phyloP scores from a whole-genome alignment of 352 stramenopile species.

The Phytopythium mirpurense region DNA sequence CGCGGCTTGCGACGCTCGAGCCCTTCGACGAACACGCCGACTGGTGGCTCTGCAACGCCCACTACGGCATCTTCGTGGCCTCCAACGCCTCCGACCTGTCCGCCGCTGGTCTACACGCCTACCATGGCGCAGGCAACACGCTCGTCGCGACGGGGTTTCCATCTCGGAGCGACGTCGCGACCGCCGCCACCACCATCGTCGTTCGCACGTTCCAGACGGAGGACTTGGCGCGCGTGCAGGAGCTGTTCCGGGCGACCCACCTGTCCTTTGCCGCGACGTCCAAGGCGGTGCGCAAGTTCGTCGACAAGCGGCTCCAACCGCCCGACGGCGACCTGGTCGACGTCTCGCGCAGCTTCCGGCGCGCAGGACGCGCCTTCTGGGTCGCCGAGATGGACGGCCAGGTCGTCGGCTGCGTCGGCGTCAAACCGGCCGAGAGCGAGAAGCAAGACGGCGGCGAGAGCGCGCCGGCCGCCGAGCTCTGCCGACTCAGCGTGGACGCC shows the following conservation, averaged over 20 bases:
- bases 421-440: slow-evolving; percentile 27
- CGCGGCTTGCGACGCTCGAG: slow-evolving; percentile 41
- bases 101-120: background rate
- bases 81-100: slow-evolving; percentile 30
- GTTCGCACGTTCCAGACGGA: slow-evolving; percentile 47
- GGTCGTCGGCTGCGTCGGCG: slow-evolving; percentile 52
- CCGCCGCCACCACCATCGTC: slow-evolving; percentile 3
- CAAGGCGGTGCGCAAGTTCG: slow-evolving; percentile 66
- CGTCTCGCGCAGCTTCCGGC: slow-evolving; percentile 35
- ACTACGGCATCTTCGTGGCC: slow-evolving; percentile 60
- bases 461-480: slow-evolving; percentile 35
- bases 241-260: slow-evolving; percentile 58
- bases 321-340: slow-evolving; percentile 50
- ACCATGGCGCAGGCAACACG: background rate
- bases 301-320: slow-evolving; percentile 41
- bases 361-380: slow-evolving; percentile 40
- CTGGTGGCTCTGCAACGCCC: slow-evolving; percentile 56
- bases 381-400: slow-evolving; percentile 31
- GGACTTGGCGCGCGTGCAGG: slow-evolving; percentile 37
- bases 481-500: slow-evolving; percentile 47
- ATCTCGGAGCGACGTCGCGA: background rate
- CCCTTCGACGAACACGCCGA: slow-evolving; percentile 69
- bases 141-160: slow-evolving; percentile 1
- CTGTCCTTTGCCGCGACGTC: slow-evolving; percentile 41
- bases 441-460: background rate